A percentile compares a stretch with the other conserved stretches of the same genome.
Conservation (phyloP, 345 rosid genomes). For the Syzygium oleosum region DNA sequence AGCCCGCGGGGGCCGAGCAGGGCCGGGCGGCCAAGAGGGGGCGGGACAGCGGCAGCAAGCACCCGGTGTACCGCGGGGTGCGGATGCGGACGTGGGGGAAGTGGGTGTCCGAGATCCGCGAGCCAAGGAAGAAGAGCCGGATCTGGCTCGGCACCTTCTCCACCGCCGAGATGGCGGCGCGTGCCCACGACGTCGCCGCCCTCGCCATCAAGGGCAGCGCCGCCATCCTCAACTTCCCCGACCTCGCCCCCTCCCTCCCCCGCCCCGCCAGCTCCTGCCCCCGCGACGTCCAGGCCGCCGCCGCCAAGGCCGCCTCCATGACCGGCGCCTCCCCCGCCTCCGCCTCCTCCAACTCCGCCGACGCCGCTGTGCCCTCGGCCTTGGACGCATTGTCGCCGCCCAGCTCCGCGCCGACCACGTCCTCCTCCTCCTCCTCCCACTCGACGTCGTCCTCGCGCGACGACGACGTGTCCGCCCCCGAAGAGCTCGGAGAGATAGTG, state of each 20-base stretch:
- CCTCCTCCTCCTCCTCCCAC: background rate
- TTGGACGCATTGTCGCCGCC: background rate
- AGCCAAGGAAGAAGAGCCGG: slow-evolving; percentile 87
- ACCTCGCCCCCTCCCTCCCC: slow-evolving; percentile 61
- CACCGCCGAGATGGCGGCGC: slow-evolving; percentile 92
- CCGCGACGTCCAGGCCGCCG: slow-evolving; percentile 89
- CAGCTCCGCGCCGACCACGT: background rate
- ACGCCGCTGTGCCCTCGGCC: background rate
- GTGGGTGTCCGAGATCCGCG: slow-evolving; percentile 98
- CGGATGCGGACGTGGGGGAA: slow-evolving; percentile 95
- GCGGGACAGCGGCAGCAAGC: slow-evolving; percentile 26
- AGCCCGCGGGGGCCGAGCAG: background rate
- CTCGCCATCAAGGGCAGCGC: slow-evolving; percentile 72
- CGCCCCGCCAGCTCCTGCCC: slow-evolving; percentile 73
- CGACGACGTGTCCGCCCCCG: slow-evolving; percentile 18
- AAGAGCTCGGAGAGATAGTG: slow-evolving; percentile 76
- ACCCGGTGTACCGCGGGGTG: slow-evolving; percentile 71
- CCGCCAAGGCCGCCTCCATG: slow-evolving; percentile 77
- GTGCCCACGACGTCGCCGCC: slow-evolving; percentile 98
- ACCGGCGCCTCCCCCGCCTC: slow-evolving; percentile 7
- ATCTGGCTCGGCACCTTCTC: slow-evolving; percentile 98
- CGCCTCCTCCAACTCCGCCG: background rate
- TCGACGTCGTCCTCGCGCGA: background rate
- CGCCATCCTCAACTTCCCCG: slow-evolving; percentile 83
- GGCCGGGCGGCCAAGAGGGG: background rate